These are phyloP conservation scores for Taphrina wiesneri DNA, from an alignment of 1,139 yeast species.

Conservation along the genomic window DNA sequence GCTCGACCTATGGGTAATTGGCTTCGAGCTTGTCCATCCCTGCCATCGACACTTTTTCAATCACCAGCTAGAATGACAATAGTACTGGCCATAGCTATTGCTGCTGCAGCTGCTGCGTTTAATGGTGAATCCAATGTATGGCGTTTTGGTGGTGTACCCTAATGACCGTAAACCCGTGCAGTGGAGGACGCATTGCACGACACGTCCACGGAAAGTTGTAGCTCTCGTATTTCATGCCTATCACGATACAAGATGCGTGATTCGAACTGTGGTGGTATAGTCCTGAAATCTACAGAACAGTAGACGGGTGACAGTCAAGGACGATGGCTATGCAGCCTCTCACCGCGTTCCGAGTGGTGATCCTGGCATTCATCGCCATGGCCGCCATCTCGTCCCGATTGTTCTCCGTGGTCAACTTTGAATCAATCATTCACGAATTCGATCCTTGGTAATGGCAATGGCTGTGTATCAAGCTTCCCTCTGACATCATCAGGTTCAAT, in stretches of 20 bases:
- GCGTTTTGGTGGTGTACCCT: slow-evolving; percentile 1
- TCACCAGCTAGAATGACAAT: no score
- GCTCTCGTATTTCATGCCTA: background rate
- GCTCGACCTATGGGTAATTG: no score
- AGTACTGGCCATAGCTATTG: no score
- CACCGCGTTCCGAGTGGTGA: slow-evolving; percentile 33
- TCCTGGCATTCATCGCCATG: slow-evolving; percentile 35
- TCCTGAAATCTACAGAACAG: no score
- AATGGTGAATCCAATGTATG: no score
- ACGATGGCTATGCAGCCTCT: slow-evolving; percentile 11
- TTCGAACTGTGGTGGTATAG: background rate
- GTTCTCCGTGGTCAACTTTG: slow-evolving; percentile 70
- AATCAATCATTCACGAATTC: slow-evolving; percentile 95
- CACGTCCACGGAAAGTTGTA: background rate
- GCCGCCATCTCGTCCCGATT: slow-evolving; percentile 91
- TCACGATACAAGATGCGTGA: no score
- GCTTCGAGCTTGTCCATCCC: no score
- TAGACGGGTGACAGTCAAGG: background rate
- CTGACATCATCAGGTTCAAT: slow-evolving; percentile 91
- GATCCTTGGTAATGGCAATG: slow-evolving; percentile 37
- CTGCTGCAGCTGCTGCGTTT: no score
- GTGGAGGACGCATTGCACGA: background rate
- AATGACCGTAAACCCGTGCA: background rate
- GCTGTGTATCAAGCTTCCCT: background rate
- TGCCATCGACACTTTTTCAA: no score